Evolutionary conservation across 2,329 filamentous ascomycete genomes (phyloP), one percentile per base, ranked within the genome.

Genomic region (Apiospora arundinis): DNA sequence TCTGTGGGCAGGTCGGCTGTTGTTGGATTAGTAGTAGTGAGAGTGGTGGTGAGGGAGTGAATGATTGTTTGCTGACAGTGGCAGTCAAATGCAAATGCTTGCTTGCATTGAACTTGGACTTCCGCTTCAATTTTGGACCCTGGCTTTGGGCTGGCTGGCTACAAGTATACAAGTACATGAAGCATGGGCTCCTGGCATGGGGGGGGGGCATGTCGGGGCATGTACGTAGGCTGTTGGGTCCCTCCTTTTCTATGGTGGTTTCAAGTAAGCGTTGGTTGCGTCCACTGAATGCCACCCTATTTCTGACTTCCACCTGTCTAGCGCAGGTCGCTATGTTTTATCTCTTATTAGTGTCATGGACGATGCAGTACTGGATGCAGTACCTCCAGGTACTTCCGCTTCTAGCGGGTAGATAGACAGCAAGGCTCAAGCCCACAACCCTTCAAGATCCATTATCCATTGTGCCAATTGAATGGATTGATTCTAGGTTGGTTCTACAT

Each of bases 261-360:
- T 77, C 75, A 77, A 73, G 73, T 73, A 69, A 70, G 71, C 71
- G 74, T 70, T 72, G 72, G 70, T 68, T 70, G 72, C 70, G 72
- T 74, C 69, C 63, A 70, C 71, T 65, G 70, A 71, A 72, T 71
- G 73, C 71, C 56, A 63, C 56, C 56, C 56, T 63, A 63, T 63
- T 63, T 63, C 56, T 63, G 56, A 63, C 56, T 63, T 21, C 32
- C 56, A 63, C 56, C 32, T 63, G 56, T 63, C 56, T 63, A 63
- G 56, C 56, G 56, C 21, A 63, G 32, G 18, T 63, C 56, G 56
- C 56, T 40, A 63, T 40, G 56, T 63, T 63, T 63, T 63, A 63
- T 63, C 56, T 40, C 56, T 63, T 21, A 32, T 40, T 63, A 63
- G 56, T n/a, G 7, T 16, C 11, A 63, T 63, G 37, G 56, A 63